Percentiles rank a stretch among this genome's conserved stretches.
Conservation (phyloP, 179 eudicot species). For the Heliamphora pulchella region DNA sequence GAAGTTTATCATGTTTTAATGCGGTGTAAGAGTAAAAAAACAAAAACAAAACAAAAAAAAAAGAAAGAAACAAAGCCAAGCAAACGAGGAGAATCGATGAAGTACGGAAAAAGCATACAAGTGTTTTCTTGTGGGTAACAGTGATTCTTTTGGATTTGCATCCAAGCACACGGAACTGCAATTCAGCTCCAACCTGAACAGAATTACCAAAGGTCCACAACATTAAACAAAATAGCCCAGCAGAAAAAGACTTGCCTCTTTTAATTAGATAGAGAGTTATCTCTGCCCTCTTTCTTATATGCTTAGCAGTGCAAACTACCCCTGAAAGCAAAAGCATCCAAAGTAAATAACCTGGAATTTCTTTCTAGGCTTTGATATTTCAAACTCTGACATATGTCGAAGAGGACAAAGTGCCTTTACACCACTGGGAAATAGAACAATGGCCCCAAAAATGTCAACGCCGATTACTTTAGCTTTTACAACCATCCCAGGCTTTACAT, state of each 20-base stretch:
- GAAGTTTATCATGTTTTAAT: background rate
- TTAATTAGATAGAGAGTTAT: background rate
- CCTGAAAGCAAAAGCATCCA: background rate
- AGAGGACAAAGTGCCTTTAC: slow-evolving; percentile 97
- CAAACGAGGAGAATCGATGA: slow-evolving; percentile 6
- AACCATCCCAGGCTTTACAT: slow-evolving; percentile 95
- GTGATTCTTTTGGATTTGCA: slow-evolving; percentile 96
- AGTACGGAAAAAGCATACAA: slow-evolving; percentile 45
- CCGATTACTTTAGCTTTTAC: slow-evolving; percentile 74
- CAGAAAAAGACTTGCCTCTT: slow-evolving; percentile 6
- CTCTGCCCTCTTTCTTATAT: background rate
- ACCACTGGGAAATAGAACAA: slow-evolving; percentile 83
- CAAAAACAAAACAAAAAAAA: too few species aligned
- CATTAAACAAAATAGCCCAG: slow-evolving; percentile 5
- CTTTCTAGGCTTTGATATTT: slow-evolving; percentile 77
- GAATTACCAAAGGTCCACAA: slow-evolving; percentile 12
- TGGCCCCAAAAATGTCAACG: slow-evolving; percentile 61
- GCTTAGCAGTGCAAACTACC: background rate
- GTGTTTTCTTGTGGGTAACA: slow-evolving; percentile 96
- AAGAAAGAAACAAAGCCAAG: background rate
- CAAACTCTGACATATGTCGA: slow-evolving; percentile 92
- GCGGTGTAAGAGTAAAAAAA: background rate
- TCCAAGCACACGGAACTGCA: slow-evolving; percentile 91
- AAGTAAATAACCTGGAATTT: slow-evolving; percentile 60
- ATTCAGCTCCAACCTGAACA: slow-evolving; percentile 83